Base-by-base conservation (phyloP, 2,329 filamentous ascomycete species). In the Chaetothyriales sp. region DNA sequence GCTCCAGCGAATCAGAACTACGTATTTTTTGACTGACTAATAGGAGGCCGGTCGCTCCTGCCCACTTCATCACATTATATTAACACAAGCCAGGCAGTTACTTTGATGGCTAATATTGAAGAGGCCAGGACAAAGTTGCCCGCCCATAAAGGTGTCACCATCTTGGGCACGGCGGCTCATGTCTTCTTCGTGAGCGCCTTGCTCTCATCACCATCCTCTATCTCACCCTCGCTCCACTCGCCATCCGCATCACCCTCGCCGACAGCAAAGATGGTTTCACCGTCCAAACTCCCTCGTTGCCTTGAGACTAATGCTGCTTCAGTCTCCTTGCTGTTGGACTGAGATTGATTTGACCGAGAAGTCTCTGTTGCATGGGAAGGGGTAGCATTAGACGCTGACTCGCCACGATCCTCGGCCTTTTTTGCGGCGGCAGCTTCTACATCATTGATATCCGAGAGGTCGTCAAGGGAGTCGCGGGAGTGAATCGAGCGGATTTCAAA, bases 191-290 rank as follows among this genome's bases (percentile, higher is more conserved):
- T 77, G 51, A 79, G 65, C 50, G 71, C 70, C 57, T 72, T 66
- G 51, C 66, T 67, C 57, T 76, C 70, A 52, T 81, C 79, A 57
- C 83, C 80, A 54, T 76, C 73, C 32, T 75, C 71, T 18, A 82
- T 84, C 51, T 86, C 83, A 2, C 55, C 59, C 51, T 86, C 85
- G 15, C 83, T 87, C 73, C 88, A 90, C 63, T 83, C 86, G 63
- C 92, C 87, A 50, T 84, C 83, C 61, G 94, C 89, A 50, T 80
- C 79, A 15, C 32, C 32, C 32, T 39, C 32, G 9, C 88, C 90
- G 9, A 96, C 86, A 1, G 90, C 90, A 62, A 96, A 96, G 55
- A 96, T 93, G 0, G 89, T 95, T 69, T 96, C 92, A 9, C 88
- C 88, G 55, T 96, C 89, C 32, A 85, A 69, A 48, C 79, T 82